Evolutionary conservation across 371 early-diverging fungal species (phyloP).

Genomic region (Blakeslea trispora): DNA sequence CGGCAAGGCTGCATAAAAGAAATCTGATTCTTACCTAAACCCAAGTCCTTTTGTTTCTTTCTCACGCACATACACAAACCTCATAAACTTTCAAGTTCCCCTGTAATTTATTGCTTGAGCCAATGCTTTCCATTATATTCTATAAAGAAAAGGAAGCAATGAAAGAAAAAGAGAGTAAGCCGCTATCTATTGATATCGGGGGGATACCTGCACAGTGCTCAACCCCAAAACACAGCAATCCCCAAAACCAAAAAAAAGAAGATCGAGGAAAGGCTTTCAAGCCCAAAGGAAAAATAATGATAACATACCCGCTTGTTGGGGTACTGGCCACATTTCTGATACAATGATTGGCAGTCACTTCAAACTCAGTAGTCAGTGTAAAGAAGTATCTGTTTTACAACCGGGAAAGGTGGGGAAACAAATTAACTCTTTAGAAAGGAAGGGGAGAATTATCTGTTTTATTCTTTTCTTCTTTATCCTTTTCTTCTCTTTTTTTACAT

Average conservation of each 20-base stretch:
- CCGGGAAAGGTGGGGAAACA: constrained; percentile 21
- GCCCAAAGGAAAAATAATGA: neutral
- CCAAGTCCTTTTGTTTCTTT: too few relatives aligned
- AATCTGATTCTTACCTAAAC: too few relatives aligned
- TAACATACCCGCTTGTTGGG: constrained; percentile 20
- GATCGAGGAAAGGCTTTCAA: constrained; percentile 2
- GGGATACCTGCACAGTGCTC: neutral
- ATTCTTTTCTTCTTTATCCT: constrained; percentile 4
- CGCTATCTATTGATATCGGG: too few relatives aligned
- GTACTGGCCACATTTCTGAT: neutral
- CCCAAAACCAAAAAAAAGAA: constrained; percentile 10
- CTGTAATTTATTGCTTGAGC: too few relatives aligned
- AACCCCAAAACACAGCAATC: constrained; percentile 7
- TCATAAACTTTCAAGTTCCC: too few relatives aligned
- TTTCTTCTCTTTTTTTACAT: constrained; percentile 7
- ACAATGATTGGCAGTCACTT: constrained; percentile 23
- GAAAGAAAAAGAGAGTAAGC: too few relatives aligned
- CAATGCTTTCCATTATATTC: too few relatives aligned
- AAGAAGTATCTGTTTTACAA: constrained; percentile 2
- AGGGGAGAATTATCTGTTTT: constrained; percentile 2
- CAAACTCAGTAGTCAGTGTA: constrained; percentile 8
- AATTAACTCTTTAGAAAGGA: constrained; percentile 12
- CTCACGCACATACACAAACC: too few relatives aligned
- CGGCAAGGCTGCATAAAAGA: too few relatives aligned
- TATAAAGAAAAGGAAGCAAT: too few relatives aligned